phyloP scores from a whole-genome alignment of 2,329 filamentous ascomycete genomes.

The Ceratocystis harringtonii region DNA sequence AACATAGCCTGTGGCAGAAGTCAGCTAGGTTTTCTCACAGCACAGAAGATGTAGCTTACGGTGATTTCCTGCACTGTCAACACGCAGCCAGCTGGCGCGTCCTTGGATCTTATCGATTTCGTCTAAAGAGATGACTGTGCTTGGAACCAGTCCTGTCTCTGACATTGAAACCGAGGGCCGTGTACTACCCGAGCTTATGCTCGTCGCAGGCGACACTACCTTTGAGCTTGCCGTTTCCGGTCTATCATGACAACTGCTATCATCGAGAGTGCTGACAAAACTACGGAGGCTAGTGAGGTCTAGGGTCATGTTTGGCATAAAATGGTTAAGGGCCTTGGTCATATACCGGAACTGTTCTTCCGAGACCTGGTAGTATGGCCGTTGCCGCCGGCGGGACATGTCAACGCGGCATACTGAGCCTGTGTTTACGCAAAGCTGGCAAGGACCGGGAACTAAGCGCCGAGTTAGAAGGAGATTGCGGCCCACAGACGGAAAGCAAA shows the following conservation, averaged over 20 bases:
- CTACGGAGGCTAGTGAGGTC: conserved; percentile 20
- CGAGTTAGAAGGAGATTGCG: background rate
- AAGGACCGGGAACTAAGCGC: conserved; percentile 21
- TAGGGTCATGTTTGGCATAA: conserved; percentile 21
- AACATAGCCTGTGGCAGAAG: conserved; percentile 18
- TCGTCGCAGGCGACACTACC: background rate
- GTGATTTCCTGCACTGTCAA: background rate
- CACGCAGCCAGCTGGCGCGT: background rate
- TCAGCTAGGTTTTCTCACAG: background rate
- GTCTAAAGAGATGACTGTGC: background rate
- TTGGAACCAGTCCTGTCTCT: background rate
- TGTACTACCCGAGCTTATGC: background rate
- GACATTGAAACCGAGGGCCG: background rate
- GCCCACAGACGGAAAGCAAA: background rate
- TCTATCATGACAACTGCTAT: background rate
- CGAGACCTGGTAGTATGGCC: conserved; percentile 23
- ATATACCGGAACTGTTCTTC: conserved; percentile 23
- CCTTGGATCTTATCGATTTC: conserved; percentile 5
- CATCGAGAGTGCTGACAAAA: conserved; percentile 6
- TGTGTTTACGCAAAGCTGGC: conserved; percentile 22
- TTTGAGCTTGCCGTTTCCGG: background rate
- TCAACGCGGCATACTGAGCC: conserved; percentile 21
- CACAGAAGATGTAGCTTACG: background rate
- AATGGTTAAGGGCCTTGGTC: conserved; percentile 22
- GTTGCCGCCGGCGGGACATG: conserved; percentile 22